Evolutionary conservation across 2,329 filamentous ascomycete species (phyloP).

Genomic region (Zasmidium citrigriseum): DNA sequence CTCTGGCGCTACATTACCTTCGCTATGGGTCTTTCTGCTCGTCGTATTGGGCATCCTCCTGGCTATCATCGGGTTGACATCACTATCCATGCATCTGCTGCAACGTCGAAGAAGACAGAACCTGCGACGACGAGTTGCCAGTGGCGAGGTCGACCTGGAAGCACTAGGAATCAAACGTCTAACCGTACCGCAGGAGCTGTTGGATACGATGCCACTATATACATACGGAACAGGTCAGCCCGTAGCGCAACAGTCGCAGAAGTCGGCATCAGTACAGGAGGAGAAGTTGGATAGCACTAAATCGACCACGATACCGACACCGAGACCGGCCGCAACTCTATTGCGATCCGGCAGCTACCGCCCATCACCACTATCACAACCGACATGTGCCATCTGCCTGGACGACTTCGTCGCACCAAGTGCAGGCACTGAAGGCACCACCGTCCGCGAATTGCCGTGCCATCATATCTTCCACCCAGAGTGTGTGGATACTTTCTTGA

Average conservation of each 20-base stretch:
- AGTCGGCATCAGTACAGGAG: constrained; percentile 8
- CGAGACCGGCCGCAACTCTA: not conserved
- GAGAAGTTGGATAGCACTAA: constrained; percentile 8
- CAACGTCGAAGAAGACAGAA: constrained; percentile 69
- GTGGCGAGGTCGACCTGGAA: constrained; percentile 83
- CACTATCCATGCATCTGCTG: constrained; percentile 72
- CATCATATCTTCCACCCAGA: constrained; percentile 91
- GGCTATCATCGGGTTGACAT: constrained; percentile 66
- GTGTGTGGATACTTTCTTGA: constrained; percentile 85
- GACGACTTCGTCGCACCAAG: constrained; percentile 65
- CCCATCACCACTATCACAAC: constrained; percentile 62
- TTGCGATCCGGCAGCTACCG: constrained; percentile 20
- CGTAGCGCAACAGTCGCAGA: constrained; percentile 3
- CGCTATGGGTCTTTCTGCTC: constrained; percentile 77
- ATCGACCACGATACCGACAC: not conserved
- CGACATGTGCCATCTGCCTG: constrained; percentile 86
- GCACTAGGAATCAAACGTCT: constrained; percentile 80
- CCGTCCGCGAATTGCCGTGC: constrained; percentile 83
- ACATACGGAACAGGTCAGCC: constrained; percentile 56
- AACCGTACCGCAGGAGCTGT: constrained; percentile 69
- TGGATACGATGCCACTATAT: constrained; percentile 76
- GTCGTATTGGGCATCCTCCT: constrained; percentile 72
- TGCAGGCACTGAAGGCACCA: constrained; percentile 41
- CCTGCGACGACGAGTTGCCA: constrained; percentile 69
- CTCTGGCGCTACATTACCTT: constrained; percentile 54